These are phyloP conservation scores for Eucalyptus virginea DNA, from an alignment of 345 rosid species.

Conservation along the genomic window DNA sequence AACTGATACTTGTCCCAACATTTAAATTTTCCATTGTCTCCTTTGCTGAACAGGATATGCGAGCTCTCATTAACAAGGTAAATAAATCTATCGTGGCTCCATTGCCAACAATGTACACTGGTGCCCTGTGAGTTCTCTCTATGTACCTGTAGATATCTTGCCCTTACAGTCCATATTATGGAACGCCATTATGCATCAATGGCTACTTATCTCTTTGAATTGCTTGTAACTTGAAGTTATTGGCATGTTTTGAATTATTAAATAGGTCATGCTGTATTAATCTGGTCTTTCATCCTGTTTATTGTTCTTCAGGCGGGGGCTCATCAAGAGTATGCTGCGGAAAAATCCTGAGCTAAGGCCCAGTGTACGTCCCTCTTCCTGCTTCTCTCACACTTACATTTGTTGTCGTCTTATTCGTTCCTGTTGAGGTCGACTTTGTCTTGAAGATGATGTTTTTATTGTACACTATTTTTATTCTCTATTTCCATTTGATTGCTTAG, in stretches of 20 bases:
- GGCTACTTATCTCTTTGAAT: background rate
- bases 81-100: constrained; percentile 83
- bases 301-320: constrained; percentile 63
- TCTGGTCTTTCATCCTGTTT: background rate
- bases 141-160: background rate
- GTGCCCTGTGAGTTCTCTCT: constrained; percentile 60
- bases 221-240: background rate
- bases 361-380: constrained; percentile 33
- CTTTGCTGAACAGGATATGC: constrained; percentile 57
- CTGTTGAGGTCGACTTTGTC: background rate
- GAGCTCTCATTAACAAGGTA: constrained; percentile 83
- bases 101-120: constrained; percentile 77
- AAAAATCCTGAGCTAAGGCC: constrained; percentile 95
- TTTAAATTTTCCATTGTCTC: background rate
- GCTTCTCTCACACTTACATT: background rate
- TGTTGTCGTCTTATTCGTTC: background rate
- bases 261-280: background rate
- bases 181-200: background rate
- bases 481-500: background rate
- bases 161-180: background rate
- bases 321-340: constrained; percentile 88
- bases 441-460: background rate
- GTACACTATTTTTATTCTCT: background rate
- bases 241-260: background rate
- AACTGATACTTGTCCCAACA: background rate